Base-by-base conservation (phyloP, 352 stramenopile species). In the Globisporangium sylvaticum region DNA sequence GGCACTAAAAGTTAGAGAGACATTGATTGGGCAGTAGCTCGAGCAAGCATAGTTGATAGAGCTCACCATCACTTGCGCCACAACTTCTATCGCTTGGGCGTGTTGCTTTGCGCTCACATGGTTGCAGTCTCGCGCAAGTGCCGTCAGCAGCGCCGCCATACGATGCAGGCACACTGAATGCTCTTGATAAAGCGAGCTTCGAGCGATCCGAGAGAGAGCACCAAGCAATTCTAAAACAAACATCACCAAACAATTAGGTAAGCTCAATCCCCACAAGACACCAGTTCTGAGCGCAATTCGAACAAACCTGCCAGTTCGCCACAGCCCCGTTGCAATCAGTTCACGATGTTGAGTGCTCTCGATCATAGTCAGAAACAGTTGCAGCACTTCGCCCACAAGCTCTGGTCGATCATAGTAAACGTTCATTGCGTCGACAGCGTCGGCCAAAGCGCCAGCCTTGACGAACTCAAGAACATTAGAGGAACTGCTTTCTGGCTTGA, bases 51-150 rank as follows among this genome's bases (percentile, higher is more conserved):
- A 37, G 27, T 25, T 8, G 20, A 18, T 18, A 29, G 4, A 39
- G 48, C 52, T 7, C 34, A 78, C 72, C 72, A 77, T 77, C 52
- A 69, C 64, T 63, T 79, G 73, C 22, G 64, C 64, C 18, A 58
- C 66, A 37, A 65, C 62, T 14, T 66, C 61, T 59, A 79, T 56
- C 32, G 64, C 54, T 46, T 69, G 59, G 32, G 34, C 63, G 32
- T 58, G 70, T n/a, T 69, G 52, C 37, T 25, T 56, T 7, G 32
- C 64, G n/a, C 59, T 58, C 37, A 74, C 53, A 22, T 58, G 59
- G 29, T 50, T 39, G 8, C 62, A 39, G 14, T 39, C 63, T 7
- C 18, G 18, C 10, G 59, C 27, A 42, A 79, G 60, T 44, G 63
- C 65, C 14, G 64, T 60, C 44, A 76, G 54, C 22, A 79, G 9